Base-by-base conservation (phyloP, 2,329 filamentous ascomycete genomes). In the Stromatinia cepivora region DNA sequence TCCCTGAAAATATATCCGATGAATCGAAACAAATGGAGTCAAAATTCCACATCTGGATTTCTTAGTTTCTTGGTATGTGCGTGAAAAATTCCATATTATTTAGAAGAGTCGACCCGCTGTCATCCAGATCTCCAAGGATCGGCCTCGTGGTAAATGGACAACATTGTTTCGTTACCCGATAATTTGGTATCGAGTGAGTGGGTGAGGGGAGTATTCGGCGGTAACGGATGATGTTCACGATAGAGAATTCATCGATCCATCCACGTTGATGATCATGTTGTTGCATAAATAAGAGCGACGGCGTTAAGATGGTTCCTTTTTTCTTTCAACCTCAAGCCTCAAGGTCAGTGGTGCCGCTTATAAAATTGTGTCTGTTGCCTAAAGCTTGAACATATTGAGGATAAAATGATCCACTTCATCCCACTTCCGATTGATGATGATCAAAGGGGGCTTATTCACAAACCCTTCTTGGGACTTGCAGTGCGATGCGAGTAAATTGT, bases 311-410 rank as follows among this genome's bases (percentile, higher is more conserved):
- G 31, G 15, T 25, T 34, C 9, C 0, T 22, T n/a, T n/a, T 52
- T 4, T 7, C 25, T 17, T 20, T 58, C 56, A 5, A 46, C 50
- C 7, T 28, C 52, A 3, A 31, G 28, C 52, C 52, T 20, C 28
- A 62, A 31, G 22, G 42, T 15, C 42, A 13, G 22, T 48, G 42
- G 13, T 22, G 34, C 46, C 48, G 15, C 34, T 36, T 58, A 22
- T 25, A 52, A 64, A 64, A 11, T 15, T 34, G 45, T 50, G 3
- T 34, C 63, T 66, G 50, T 36, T 57, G 63, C 63, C 63, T 57
- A 25, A 17, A 56, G 39, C 52, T 45, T 66, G 53, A 56, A 25
- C 52, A 45, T 20, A 45, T 66, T 20, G 52, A 20, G 52, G 7
- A 36, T 66, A 58, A 52, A 36, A 4, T 17, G 31, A 25, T 1